Evolutionary conservation across 1,284 basidiomycete species (phyloP).

Genomic region (Ganoderma lingzhi): DNA sequence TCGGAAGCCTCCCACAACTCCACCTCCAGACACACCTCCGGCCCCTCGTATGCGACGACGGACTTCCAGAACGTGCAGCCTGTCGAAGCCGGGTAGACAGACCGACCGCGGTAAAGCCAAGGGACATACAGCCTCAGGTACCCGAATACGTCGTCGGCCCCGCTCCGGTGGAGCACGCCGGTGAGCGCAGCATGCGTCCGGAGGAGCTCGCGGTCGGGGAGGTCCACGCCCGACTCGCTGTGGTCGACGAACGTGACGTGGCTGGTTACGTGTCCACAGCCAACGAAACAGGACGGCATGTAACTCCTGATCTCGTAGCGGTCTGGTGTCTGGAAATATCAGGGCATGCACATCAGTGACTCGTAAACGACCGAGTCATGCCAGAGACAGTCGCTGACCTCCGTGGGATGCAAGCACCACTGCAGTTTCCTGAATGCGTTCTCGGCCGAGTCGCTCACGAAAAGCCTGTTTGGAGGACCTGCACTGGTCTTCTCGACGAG

Average conservation of each 20-base stretch:
- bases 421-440: neutral
- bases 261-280: neutral
- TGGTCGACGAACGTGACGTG: constrained; percentile 5
- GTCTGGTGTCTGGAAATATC: neutral
- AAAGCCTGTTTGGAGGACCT: neutral
- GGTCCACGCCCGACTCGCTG: neutral
- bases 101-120: too few species aligned
- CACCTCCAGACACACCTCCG: neutral
- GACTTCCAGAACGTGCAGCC: neutral
- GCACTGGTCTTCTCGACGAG: neutral
- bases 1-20: neutral
- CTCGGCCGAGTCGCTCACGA: neutral
- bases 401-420: neutral
- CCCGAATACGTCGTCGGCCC: neutral
- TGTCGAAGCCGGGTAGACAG: neutral
- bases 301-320: neutral
- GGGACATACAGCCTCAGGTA: neutral
- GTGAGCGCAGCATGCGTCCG: neutral
- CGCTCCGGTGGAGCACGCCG: neutral
- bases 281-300: too few species aligned
- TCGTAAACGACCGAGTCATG: too few species aligned
- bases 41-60: neutral
- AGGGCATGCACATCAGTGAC: too few species aligned
- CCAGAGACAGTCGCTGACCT: neutral
- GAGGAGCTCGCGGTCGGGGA: neutral